These are phyloP conservation scores for Lathyrus tuberosus DNA, from an alignment of 306 rosid genomes.

Conservation along the genomic window DNA sequence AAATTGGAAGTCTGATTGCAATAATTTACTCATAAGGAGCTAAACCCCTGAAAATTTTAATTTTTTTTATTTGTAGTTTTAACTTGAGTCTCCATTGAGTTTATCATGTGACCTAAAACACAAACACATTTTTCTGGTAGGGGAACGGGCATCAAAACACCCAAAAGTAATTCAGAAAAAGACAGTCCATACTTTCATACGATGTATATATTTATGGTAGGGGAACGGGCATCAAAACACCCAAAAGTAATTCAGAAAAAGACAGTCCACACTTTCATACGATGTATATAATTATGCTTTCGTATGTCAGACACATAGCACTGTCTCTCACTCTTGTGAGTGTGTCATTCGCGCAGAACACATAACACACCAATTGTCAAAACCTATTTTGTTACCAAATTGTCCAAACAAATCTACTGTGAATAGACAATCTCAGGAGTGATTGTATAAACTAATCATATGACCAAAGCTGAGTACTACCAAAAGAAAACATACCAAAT, in stretches of 20 bases:
- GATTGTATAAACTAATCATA: slow-evolving; percentile 8
- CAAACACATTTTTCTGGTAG: neutral
- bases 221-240: neutral
- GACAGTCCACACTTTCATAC: slow-evolving; percentile 18
- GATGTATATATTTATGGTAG: neutral
- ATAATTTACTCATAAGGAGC: slow-evolving; percentile 16
- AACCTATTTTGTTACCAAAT: slow-evolving; percentile 7
- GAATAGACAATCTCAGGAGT: neutral
- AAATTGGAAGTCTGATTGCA: slow-evolving; percentile 31
- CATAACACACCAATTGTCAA: neutral
- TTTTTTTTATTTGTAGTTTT: slow-evolving; percentile 33
- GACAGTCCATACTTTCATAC: slow-evolving; percentile 18
- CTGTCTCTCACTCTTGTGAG: neutral
- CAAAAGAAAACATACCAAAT: neutral
- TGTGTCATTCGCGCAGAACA: neutral
- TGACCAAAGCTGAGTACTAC: slow-evolving; percentile 18
- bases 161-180: slow-evolving; percentile 7
- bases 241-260: slow-evolving; percentile 7
- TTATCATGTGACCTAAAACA: slow-evolving; percentile 26
- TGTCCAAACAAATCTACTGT: neutral
- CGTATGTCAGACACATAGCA: neutral
- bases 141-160: neutral
- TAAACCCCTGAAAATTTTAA: slow-evolving; percentile 1
- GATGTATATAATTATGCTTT: slow-evolving; percentile 12
- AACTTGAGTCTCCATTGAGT: slow-evolving; percentile 28